Evolutionary conservation across 129 eudicot genomes (phyloP).

Genomic region (Silybum marianum): DNA sequence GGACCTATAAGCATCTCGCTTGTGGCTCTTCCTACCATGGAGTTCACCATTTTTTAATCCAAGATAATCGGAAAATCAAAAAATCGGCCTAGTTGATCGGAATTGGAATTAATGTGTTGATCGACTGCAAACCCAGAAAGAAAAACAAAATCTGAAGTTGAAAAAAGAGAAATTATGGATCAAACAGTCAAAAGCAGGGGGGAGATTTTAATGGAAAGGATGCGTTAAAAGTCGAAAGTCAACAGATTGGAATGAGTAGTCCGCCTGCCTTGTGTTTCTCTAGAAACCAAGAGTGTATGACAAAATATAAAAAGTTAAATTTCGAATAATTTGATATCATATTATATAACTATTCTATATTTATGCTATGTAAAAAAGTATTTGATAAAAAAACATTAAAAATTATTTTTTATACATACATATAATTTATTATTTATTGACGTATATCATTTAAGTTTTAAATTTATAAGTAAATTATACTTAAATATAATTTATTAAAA

Average conservation of each 20-base stretch:
- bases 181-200: conserved; percentile 25
- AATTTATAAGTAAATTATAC: too few relatives aligned
- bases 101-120: neutral
- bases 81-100: conserved; percentile 16
- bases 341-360: too few relatives aligned
- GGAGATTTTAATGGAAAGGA: conserved; percentile 9
- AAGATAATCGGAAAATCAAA: neutral
- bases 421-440: too few relatives aligned
- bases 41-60: conserved; percentile 60
- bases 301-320: conserved; percentile 8
- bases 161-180: conserved; percentile 14
- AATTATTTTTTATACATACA: too few relatives aligned
- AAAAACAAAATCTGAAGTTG: neutral
- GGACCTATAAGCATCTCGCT: conserved; percentile 64
- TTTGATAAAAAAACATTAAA: too few relatives aligned
- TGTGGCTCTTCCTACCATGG: conserved; percentile 76
- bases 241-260: conserved; percentile 26
- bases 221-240: conserved; percentile 22
- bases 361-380: too few relatives aligned
- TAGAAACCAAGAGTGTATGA: conserved; percentile 5
- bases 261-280: conserved; percentile 11
- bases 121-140: neutral
- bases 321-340: neutral
- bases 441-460: too few relatives aligned
- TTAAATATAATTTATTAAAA: too few relatives aligned